Base-by-base conservation (phyloP, 2,329 filamentous ascomycete species). In the Neonectria sp. region DNA sequence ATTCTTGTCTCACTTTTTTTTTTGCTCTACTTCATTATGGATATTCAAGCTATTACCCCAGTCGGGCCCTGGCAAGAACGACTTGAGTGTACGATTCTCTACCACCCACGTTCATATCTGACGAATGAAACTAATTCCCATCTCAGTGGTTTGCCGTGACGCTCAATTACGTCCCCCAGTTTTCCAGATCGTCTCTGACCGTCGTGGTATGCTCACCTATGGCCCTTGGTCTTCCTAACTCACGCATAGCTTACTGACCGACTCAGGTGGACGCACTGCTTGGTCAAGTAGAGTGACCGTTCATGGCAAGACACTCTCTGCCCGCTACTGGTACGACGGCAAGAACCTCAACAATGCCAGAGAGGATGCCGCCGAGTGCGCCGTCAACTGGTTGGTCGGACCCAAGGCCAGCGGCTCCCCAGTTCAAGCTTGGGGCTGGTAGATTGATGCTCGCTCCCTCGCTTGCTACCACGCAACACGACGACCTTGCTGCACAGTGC, bases 251-350 rank as follows among this genome's bases (percentile, higher is more conserved):
- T 65, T 60, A 31, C 57, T 52, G 60, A 61, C 51, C 24, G 37
- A 43, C 45, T 55, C 37, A 96, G 95, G 94, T 73, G 94, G 94
- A 72, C 93, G 95, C 75, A 97, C 95, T 65, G 95, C 95, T 65
- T 97, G 95, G 95, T 95, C 94, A 65, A 93, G 92, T 84, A 88
- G 88, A 66, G 94, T 97, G 65, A 90, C 86, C n/a, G 88, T 97
- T 65, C 85, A 89, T 73, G 91, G 91, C 60, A 83, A 86, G 57
- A 86, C 83, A 53, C 87, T 93, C 75, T 79, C 86, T n/a, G 94
- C 94, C 53, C 89, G 94, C 69, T 97, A 90, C 82, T 97, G 94
- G 94, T 97, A 97, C 82, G 95, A 97, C 80, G 94, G 94, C 68
- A 90, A 94, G 79, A 94, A 94, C 78, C 86, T 95, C 80, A 90